Conservation (phyloP, 2,329 filamentous ascomycete genomes). For the Rutstroemia sp. region DNA sequence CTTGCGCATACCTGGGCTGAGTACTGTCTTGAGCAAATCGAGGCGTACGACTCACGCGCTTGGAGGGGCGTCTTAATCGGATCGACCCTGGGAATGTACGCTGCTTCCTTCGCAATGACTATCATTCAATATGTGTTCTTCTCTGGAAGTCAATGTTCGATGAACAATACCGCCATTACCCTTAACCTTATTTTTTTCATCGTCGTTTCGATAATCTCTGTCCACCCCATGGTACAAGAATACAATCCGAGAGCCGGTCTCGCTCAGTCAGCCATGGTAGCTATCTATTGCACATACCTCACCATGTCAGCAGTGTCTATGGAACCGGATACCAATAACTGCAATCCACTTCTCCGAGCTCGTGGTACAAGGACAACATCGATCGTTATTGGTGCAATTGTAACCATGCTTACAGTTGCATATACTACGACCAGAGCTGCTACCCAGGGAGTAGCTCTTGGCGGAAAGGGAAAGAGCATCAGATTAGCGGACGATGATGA, state of each 20-base stretch:
- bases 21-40: constrained; percentile 89
- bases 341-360: constrained; percentile 84
- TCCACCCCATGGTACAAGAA: constrained; percentile 85
- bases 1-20: constrained; percentile 96
- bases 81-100: constrained; percentile 89
- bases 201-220: constrained; percentile 71
- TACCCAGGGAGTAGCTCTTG: constrained; percentile 76
- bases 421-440: constrained; percentile 97
- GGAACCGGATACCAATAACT: constrained; percentile 91
- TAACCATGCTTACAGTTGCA: constrained; percentile 93
- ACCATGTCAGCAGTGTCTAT: constrained; percentile 98
- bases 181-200: constrained; percentile 85
- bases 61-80: constrained; percentile 88
- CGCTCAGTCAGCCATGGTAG: constrained; percentile 96
- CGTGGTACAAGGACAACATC: constrained; percentile 85
- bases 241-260: constrained; percentile 89
- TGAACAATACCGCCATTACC: constrained; percentile 96
- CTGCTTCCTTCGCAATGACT: constrained; percentile 86
- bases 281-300: constrained; percentile 95
- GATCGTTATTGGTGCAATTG: constrained; percentile 84
- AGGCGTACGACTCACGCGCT: constrained; percentile 72
- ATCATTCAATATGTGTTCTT: constrained; percentile 98
- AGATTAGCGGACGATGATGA: constrained; percentile 65
- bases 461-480: constrained; percentile 53
- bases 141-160: constrained; percentile 69